A percentile compares a stretch with the other conserved stretches of the same genome.
These are phyloP conservation scores for Corallochytrium limacisporum DNA, from an alignment of 78 protist genomes.

Conservation along the genomic window DNA sequence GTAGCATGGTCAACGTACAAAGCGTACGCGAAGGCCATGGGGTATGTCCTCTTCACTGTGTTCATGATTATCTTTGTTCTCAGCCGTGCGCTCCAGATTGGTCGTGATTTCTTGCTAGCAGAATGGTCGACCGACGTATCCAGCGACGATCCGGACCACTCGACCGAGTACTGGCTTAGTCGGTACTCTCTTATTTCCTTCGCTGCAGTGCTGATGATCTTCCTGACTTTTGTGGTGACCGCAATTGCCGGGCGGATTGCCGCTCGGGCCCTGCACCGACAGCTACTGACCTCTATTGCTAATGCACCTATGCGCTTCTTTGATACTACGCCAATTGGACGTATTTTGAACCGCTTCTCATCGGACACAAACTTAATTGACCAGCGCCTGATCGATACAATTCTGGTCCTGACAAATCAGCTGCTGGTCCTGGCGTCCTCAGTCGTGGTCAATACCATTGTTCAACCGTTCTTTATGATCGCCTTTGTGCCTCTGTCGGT, in stretches of 20 bases:
- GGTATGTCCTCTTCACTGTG: too few relatives aligned
- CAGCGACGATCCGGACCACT: too few relatives aligned
- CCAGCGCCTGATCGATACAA: too few relatives aligned
- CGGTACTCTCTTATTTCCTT: neutral
- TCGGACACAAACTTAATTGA: constrained; percentile 27
- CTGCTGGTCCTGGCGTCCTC: constrained; percentile 1
- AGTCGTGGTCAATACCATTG: constrained; percentile 5
- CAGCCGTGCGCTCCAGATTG: too few relatives aligned
- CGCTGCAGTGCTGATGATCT: neutral
- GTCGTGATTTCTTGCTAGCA: too few relatives aligned
- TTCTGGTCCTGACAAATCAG: too few relatives aligned
- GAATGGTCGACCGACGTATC: too few relatives aligned
- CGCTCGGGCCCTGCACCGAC: neutral
- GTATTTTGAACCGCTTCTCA: constrained; percentile 22
- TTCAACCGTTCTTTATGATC: constrained; percentile 28
- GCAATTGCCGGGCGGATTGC: neutral
- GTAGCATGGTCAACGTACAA: too few relatives aligned
- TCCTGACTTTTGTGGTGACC: neutral
- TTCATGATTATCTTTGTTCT: too few relatives aligned
- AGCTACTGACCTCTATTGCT: too few relatives aligned
- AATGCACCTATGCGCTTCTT: constrained; percentile 27
- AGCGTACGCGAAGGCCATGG: too few relatives aligned
- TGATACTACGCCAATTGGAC: constrained; percentile 37
- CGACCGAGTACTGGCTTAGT: too few relatives aligned
- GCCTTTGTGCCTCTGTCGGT: constrained; percentile 18